Evolutionary conservation across 768 basidiomycete species (phyloP), one percentile per base, ranked within the genome.

Genomic region (Pluteus cervinus): DNA sequence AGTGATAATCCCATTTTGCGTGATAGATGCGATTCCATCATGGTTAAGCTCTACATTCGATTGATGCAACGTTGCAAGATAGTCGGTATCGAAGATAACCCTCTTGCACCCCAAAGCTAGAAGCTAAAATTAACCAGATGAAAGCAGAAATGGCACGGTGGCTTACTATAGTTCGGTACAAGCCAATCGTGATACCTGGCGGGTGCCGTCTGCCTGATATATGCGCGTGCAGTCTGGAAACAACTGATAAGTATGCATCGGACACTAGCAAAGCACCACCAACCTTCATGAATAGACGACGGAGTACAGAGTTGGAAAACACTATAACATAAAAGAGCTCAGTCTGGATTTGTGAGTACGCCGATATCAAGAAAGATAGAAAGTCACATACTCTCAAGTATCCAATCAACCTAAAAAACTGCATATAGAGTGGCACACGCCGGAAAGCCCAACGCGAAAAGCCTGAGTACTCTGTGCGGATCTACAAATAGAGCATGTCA

Each of bases 51-150:
- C 43, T 8, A 76, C 56, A 49, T 76, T 74, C 3, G 63, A 54
- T 11, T 54, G 59, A 40, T 68, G 58, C 31, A 75, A 51, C 9
- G 61, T 42, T n/a, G 54, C 38, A 20, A 76, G 59, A 45, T 67
- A 75, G 9, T 57, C 58, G 1, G 66, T 58, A 45, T 77, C 69
- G 38, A 68, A 55, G 9, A 75, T 53, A 7, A 71, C 45, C 15
- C 75, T 68, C 51, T 69, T 73, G 43, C 73, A 76, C 1, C 74
- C 74, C 32, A 63, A 51, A 17, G 55, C 69, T 73, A 36, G 6
- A 29, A 18, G 12, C 15, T 14, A 37, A 18, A 12, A 9, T 18
- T 24, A 14, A 31, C 10, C 30, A 3, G 15, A 30, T 14, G 4
- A 16, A 22, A 20, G 12, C 26, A 26, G 11, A 21, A 9, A 16